phyloP scores from a whole-genome alignment of 768 basidiomycete species.

The Leccinum broughii region DNA sequence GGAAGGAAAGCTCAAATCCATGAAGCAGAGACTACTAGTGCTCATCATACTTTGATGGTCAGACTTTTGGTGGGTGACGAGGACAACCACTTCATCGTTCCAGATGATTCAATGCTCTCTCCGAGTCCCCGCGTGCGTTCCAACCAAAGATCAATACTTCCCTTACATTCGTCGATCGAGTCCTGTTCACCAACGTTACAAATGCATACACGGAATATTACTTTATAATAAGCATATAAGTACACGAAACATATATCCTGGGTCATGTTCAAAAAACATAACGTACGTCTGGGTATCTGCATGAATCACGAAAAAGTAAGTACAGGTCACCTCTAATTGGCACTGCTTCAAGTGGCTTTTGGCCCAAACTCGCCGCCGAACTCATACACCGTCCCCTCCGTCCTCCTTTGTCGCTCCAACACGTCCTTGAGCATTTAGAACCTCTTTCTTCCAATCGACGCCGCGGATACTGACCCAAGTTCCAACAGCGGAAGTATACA shows the following conservation, averaged over 20 bases:
- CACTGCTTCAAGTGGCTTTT: too few species aligned
- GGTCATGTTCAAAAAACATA: not conserved
- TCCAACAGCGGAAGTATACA: constrained; percentile 60
- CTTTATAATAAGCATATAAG: not conserved
- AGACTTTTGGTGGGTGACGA: too few species aligned
- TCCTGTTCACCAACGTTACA: not conserved
- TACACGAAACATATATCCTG: not conserved
- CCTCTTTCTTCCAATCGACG: constrained; percentile 73
- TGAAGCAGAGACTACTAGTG: too few species aligned
- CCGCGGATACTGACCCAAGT: constrained; percentile 48
- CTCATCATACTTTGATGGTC: too few species aligned
- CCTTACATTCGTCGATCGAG: too few species aligned
- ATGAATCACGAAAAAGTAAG: not conserved
- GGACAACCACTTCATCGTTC: too few species aligned
- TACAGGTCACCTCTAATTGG: not conserved
- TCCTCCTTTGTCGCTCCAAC: constrained; percentile 44
- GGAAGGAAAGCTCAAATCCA: too few species aligned
- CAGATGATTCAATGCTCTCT: too few species aligned
- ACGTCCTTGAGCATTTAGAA: constrained; percentile 16
- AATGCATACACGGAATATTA: not conserved
- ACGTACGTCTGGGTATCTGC: not conserved
- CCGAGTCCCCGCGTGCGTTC: too few species aligned
- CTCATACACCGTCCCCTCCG: constrained; percentile 9
- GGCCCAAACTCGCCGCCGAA: too few species aligned
- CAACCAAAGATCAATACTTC: too few species aligned